Evolutionary conservation across 305 asterid genomes (phyloP).

Genomic region (Stenogyne calaminthoides): DNA sequence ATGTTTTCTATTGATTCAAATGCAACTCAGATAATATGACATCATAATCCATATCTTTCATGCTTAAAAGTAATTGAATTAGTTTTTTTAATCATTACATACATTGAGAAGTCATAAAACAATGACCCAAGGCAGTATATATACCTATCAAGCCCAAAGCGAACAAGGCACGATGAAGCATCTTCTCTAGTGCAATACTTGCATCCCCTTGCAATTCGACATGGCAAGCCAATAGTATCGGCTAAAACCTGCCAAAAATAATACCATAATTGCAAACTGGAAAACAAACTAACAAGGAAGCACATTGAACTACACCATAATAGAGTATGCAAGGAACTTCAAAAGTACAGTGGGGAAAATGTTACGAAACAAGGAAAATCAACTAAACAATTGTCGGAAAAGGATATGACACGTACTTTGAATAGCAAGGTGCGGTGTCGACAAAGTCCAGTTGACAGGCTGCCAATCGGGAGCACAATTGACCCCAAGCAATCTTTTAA

Average conservation of each 20-base stretch:
- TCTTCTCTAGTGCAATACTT: constrained; percentile 80
- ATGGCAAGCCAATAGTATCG: constrained; percentile 86
- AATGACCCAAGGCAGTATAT: constrained; percentile 27
- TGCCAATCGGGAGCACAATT: constrained; percentile 84
- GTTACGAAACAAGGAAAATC: constrained; percentile 15
- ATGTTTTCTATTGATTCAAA: constrained; percentile 21
- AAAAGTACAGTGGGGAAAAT: constrained; percentile 9
- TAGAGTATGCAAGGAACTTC: not conserved
- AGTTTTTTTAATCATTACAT: not conserved
- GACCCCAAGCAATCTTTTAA: constrained; percentile 89
- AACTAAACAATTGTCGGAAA: constrained; percentile 16
- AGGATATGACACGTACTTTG: constrained; percentile 62
- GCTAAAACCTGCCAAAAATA: constrained; percentile 80
- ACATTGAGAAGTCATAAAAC: constrained; percentile 17
- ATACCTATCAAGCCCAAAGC: constrained; percentile 89
- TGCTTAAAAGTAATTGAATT: not conserved
- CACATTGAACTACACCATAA: not conserved
- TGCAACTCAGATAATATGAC: constrained; percentile 12
- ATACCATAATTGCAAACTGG: constrained; percentile 30
- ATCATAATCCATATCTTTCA: constrained; percentile 21
- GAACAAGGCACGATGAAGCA: constrained; percentile 96
- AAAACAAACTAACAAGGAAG: constrained; percentile 12
- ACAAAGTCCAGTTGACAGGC: constrained; percentile 79
- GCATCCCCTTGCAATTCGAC: constrained; percentile 99
- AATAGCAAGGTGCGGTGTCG: constrained; percentile 89